Evolutionary conservation across 2,329 filamentous ascomycete genomes (phyloP), one percentile per base, ranked within the genome.

Genomic region (Trichophyton schoenleinii): DNA sequence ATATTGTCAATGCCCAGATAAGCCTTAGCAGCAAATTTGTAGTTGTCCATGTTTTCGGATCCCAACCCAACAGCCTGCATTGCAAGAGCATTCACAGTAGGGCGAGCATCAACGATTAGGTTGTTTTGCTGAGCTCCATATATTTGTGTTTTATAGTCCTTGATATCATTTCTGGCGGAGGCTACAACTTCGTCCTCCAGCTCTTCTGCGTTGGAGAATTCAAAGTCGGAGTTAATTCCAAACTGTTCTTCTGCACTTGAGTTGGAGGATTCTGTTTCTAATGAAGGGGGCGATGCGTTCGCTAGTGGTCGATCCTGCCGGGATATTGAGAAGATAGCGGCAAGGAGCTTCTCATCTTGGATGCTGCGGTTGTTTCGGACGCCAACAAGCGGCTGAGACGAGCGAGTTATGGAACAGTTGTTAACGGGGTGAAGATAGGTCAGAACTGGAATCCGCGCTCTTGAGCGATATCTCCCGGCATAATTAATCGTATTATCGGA

Each of bases 401-500:
- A 95, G 70, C 94, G 83, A 1, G 92, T 96, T 65, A 99, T 96
- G 25, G 91, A 94, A 73, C 94, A 97, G 72, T 95, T 96, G 72
- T 97, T 99, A 68, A 96, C 81, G 0, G 90, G 89, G 73, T 99
- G 94, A n/a, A 96, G 83, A 73, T 99, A 99, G 22, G 91, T 91
- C 44, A 99, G 78, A 2, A 86, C 88, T 1, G 94, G 94, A 72
- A 99, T 91, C 63, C 94, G 86, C 65, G 87, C 85, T 63, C 91
- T 84, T 0, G 94, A 97, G 59, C 94, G 87, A 74, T 95, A 97
- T 64, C 86, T 83, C 63, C 86, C 88, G 28, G 91, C 94, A 71
- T 99, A 95, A 70, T 96, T 96, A 58, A 99, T 82, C 57, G 92
- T 91, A 70, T 94, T 96, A 74, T 99, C 94, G n/a, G 92, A 97